Evolutionary conservation across 441 rosid species (phyloP), one percentile per base, ranked within the genome.

Genomic region (Populus trichocarpa): DNA sequence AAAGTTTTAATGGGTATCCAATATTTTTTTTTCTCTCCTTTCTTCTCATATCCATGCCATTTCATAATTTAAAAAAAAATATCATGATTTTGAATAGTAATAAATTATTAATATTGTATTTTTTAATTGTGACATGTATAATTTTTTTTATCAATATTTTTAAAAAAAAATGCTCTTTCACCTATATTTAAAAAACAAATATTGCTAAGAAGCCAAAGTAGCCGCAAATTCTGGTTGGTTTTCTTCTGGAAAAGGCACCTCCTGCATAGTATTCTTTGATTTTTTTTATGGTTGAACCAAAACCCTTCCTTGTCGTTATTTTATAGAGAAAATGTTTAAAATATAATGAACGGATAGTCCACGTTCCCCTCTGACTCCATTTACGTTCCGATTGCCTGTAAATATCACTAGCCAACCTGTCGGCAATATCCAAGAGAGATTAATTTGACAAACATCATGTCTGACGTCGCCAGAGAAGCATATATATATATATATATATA

Each of bases 401-500:
- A 1, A 42, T 10, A 8, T 25, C 50, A 16, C n/a, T 1, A 20
- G 35, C 64, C 63, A 53, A 2, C 20, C n/a, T 3, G 7, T 22
- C 32, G 26, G 66, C 74, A 23, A n/a, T 6, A 25, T 11, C 18
- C 20, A 35, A 11, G 74, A 16, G 59, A 13, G 10, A n/a, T n/a
- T n/a, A n/a, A n/a, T 20, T 25, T 25, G 26, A 25, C 26, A 25
- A 25, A 25, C 32, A 77, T 63, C 84, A 94, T 95, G 98, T 89
- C 93, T 25, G 97, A 93, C 79, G 73, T 82, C 10, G 91, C 86
- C 73, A 87, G 90, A 82, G 94, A 89, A 18, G 94, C 97, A 28
- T 95, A 50, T 93, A 95, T 83, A 50, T 93, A 95, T 83, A 50
- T 93, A 95, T 83, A 50, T 93, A 95, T 83, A 50, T 93, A 95